A percentile compares a stretch with the other conserved stretches of the same genome.
Evolutionary conservation across 2,329 filamentous ascomycete species (phyloP).

Genomic region (Aureobasidium namibiae): DNA sequence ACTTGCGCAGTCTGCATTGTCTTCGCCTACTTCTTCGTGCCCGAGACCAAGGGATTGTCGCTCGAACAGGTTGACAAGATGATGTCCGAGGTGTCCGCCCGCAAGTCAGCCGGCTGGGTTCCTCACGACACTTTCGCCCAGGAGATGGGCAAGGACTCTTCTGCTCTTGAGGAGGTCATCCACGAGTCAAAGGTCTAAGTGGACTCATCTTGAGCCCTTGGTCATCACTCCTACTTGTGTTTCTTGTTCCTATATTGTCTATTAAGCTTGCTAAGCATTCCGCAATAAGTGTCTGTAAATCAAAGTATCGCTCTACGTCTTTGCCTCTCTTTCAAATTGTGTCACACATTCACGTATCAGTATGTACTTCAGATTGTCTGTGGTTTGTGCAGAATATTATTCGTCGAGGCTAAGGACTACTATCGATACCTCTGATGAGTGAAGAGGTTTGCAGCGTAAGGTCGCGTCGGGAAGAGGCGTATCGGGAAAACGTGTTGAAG

Average conservation of each 20-base stretch:
- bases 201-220: too few species aligned
- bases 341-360: too few species aligned
- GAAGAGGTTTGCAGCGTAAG: too few species aligned
- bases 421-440: too few species aligned
- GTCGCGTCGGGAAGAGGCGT: too few species aligned
- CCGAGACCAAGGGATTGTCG: conserved; percentile 32
- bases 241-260: conserved; percentile 4
- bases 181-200: conserved; percentile 13
- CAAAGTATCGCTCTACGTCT: too few species aligned
- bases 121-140: conserved; percentile 24
- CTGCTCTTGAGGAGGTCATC: conserved; percentile 11
- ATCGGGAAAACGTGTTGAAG: too few species aligned
- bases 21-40: conserved; percentile 32
- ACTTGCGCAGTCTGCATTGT: conserved; percentile 25
- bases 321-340: too few species aligned
- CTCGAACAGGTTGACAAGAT: conserved; percentile 31
- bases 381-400: too few species aligned
- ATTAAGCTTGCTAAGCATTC: background rate
- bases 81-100: conserved; percentile 41
- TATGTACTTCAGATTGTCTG: too few species aligned
- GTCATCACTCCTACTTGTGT: background rate
- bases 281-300: background rate
- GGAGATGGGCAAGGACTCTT: conserved; percentile 17
- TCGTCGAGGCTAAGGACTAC: too few species aligned
- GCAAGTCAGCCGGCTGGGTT: conserved; percentile 26